These are phyloP conservation scores for Cyclotella choctawhatcheeana DNA, from an alignment of 108 stramenopile species.

Conservation along the genomic window DNA sequence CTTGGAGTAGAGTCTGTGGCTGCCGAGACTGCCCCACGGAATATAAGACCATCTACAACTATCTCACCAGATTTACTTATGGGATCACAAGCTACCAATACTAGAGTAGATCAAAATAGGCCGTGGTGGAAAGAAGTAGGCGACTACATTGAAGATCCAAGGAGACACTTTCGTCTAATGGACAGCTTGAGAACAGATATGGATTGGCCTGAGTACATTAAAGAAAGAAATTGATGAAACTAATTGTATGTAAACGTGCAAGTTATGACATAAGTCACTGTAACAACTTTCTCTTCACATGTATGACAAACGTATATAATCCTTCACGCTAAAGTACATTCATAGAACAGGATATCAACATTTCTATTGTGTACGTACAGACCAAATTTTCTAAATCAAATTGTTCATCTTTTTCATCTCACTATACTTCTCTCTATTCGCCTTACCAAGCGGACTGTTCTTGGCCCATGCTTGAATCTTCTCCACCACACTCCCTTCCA, in stretches of 20 bases:
- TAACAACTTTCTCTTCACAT: no score
- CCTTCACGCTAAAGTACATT: no score
- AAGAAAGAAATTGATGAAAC: slow-evolving; percentile 29
- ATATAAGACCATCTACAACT: slow-evolving; percentile 10
- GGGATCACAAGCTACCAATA: slow-evolving; percentile 12
- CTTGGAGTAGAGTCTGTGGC: slow-evolving; percentile 91
- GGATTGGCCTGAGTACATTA: slow-evolving; percentile 86
- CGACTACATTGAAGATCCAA: slow-evolving; percentile 88
- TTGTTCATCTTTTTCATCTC: slow-evolving; percentile 77
- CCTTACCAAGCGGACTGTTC: slow-evolving; percentile 83
- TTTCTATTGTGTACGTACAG: no score
- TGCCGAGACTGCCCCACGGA: slow-evolving; percentile 64
- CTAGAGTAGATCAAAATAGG: slow-evolving; percentile 30
- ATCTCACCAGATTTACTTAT: slow-evolving; percentile 34
- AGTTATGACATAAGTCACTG: no score
- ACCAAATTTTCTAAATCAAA: no score
- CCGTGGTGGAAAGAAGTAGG: slow-evolving; percentile 91
- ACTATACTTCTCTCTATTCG: slow-evolving; percentile 75
- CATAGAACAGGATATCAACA: no score
- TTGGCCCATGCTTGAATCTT: slow-evolving; percentile 86
- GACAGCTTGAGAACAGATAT: slow-evolving; percentile 71
- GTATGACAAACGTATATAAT: no score
- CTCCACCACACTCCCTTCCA: slow-evolving; percentile 75
- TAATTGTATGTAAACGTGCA: neutral
- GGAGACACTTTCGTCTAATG: slow-evolving; percentile 84